phyloP scores from a whole-genome alignment of 805 yeast genomes.

The Candida rishiriensis region DNA sequence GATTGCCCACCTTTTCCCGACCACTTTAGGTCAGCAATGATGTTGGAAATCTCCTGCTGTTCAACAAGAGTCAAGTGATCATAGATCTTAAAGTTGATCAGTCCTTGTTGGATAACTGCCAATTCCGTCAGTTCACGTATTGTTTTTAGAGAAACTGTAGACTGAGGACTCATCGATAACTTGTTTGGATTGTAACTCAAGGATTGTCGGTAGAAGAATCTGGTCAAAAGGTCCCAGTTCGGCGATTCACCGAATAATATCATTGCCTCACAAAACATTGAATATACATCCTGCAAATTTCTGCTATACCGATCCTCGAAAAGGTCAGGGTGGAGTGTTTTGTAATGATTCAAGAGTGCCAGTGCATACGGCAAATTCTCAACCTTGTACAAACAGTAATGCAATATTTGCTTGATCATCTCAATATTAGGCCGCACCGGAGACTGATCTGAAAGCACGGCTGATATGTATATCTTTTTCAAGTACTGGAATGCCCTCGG shows the following conservation, averaged over 20 bases:
- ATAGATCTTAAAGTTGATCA: too few relatives aligned
- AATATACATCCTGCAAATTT: constrained; percentile 7
- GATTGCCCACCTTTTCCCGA: too few relatives aligned
- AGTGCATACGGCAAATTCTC: constrained; percentile 18
- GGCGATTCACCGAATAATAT: constrained; percentile 11
- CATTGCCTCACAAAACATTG: constrained; percentile 13
- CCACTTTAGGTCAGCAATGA: too few relatives aligned
- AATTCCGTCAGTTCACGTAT: constrained; percentile 1
- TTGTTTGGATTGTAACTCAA: constrained; percentile 1
- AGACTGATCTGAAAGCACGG: too few relatives aligned
- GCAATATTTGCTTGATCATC: too few relatives aligned
- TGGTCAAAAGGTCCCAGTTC: constrained; percentile 12
- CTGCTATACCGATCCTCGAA: constrained; percentile 1
- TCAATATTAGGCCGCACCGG: too few relatives aligned
- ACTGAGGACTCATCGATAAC: neutral
- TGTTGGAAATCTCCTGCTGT: too few relatives aligned
- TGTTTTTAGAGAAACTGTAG: neutral
- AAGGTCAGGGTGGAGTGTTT: constrained; percentile 1
- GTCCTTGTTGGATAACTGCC: neutral
- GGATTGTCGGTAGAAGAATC: constrained; percentile 17
- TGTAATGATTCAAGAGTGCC: constrained; percentile 14
- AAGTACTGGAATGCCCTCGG: too few relatives aligned
- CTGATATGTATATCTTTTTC: too few relatives aligned
- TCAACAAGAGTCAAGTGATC: too few relatives aligned
- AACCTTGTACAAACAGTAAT: too few relatives aligned